Evolutionary conservation across 768 basidiomycete genomes (phyloP).

Genomic region (Leccinellum rugosiceps): DNA sequence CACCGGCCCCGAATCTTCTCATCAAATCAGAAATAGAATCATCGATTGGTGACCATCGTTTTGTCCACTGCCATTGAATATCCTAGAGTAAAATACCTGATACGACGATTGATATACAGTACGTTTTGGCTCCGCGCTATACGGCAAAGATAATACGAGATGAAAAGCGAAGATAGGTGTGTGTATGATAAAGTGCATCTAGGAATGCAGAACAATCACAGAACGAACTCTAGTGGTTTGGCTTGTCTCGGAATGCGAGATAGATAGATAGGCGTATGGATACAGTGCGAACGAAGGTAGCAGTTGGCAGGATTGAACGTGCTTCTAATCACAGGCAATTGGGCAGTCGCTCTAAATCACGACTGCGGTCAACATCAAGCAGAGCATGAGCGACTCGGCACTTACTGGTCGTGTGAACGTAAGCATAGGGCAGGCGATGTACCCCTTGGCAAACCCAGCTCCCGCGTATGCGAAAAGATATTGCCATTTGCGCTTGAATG

Average conservation of each 20-base stretch:
- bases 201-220: constrained; percentile 2
- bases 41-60: neutral
- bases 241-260: neutral
- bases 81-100: constrained; percentile 16
- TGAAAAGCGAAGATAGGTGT: constrained; percentile 10
- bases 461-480: constrained; percentile 82
- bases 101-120: constrained; percentile 19
- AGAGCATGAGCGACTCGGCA: constrained; percentile 1
- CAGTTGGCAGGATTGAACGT: neutral
- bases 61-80: constrained; percentile 11
- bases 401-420: constrained; percentile 66
- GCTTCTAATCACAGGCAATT: constrained; percentile 45
- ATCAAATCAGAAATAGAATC: neutral
- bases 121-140: constrained; percentile 18
- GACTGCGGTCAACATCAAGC: constrained; percentile 1
- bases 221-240: constrained; percentile 24
- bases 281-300: constrained; percentile 24
- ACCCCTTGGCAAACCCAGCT: constrained; percentile 75
- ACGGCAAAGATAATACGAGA: constrained; percentile 11
- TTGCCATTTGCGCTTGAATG: constrained; percentile 81
- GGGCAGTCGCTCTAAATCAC: constrained; percentile 48
- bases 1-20: neutral
- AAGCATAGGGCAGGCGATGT: constrained; percentile 81
- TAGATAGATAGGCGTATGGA: constrained; percentile 13
- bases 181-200: constrained; percentile 19